Percentiles rank a stretch among this genome's conserved stretches.
Evolutionary conservation across 2,329 filamentous ascomycete species (phyloP).

Genomic region (Penicillium sp.): DNA sequence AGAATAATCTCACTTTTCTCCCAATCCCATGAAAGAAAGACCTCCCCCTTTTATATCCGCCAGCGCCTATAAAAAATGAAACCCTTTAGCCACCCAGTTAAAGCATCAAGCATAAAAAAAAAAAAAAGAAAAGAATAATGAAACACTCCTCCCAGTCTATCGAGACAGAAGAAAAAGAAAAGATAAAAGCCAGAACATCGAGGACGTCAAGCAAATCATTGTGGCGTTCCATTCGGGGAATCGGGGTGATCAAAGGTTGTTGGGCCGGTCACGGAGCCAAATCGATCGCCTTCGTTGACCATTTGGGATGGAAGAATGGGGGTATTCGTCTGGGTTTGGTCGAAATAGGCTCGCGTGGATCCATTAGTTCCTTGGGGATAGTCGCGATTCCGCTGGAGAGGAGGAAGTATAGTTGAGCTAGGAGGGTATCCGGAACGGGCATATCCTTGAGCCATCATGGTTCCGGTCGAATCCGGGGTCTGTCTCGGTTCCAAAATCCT

Average conservation of each 20-base stretch:
- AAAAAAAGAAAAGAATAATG: conserved; percentile 18
- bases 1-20: conserved; percentile 21
- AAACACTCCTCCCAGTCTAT: conserved; percentile 32
- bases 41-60: conserved; percentile 16
- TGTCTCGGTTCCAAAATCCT: conserved; percentile 27
- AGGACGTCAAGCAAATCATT: conserved; percentile 20
- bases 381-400: conserved; percentile 34
- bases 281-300: conserved; percentile 33
- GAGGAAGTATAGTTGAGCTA: conserved; percentile 35
- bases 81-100: conserved; percentile 25
- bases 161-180: conserved; percentile 25
- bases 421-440: conserved; percentile 33
- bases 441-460: conserved; percentile 38
- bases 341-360: conserved; percentile 29
- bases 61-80: conserved; percentile 18
- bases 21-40: conserved; percentile 12
- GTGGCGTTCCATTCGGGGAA: conserved; percentile 34
- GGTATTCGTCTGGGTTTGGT: conserved; percentile 32
- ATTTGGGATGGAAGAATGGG: conserved; percentile 38
- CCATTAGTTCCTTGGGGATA: conserved; percentile 31
- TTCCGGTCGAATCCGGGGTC: conserved; percentile 37
- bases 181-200: not conserved
- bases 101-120: conserved; percentile 17
- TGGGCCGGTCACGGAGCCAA: conserved; percentile 27
- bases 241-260: conserved; percentile 30